Conservation (phyloP, 495 filamentous ascomycete species). For the Penicillium salamii region DNA sequence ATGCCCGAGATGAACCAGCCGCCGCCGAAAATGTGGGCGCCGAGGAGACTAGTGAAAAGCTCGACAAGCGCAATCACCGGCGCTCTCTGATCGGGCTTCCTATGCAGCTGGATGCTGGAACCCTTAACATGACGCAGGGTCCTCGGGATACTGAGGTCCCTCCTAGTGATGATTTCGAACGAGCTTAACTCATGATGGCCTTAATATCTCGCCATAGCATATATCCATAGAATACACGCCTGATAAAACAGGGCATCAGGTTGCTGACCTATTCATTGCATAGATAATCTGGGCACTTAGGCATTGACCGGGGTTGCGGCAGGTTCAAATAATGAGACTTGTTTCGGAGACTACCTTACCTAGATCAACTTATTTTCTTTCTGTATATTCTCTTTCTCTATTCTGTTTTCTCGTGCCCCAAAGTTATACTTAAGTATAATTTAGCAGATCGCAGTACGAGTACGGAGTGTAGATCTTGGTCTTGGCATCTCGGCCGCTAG, state of each 20-base stretch:
- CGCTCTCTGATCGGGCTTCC: conserved; percentile 39
- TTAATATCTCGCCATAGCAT: conserved; percentile 25
- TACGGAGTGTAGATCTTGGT: background rate
- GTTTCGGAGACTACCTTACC: too few relatives aligned
- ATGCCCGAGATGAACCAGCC: conserved; percentile 33
- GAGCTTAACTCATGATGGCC: conserved; percentile 27
- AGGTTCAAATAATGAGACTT: too few relatives aligned
- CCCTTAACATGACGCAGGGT: conserved; percentile 27
- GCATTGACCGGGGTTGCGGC: too few relatives aligned
- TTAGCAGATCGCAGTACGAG: too few relatives aligned
- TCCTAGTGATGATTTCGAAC: conserved; percentile 54
- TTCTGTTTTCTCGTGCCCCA: too few relatives aligned
- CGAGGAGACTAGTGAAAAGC: conserved; percentile 62
- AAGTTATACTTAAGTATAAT: too few relatives aligned
- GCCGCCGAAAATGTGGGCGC: conserved; percentile 34
- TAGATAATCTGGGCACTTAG: too few relatives aligned
- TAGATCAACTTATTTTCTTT: too few relatives aligned
- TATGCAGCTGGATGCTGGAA: conserved; percentile 33
- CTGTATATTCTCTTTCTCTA: too few relatives aligned
- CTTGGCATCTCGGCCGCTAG: background rate
- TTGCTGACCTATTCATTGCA: too few relatives aligned
- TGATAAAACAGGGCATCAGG: too few relatives aligned
- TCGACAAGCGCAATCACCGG: conserved; percentile 41
- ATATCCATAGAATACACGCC: conserved; percentile 21
- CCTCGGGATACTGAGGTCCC: conserved; percentile 26